Evolutionary conservation across 805 yeast genomes (phyloP).

Genomic region (Yamadazyma ubonensis): DNA sequence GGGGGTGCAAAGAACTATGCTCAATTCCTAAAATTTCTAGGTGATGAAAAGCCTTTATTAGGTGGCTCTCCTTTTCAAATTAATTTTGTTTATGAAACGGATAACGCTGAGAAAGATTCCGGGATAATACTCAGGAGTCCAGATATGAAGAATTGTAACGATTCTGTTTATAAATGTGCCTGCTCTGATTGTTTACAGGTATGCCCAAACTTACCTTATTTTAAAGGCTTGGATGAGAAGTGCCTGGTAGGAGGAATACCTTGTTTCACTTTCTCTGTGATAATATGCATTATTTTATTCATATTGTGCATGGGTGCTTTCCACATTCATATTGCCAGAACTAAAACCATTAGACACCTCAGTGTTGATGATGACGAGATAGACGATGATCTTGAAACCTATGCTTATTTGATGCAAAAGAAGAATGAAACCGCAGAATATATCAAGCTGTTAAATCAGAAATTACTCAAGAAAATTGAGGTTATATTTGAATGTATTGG

Average conservation of each 20-base stretch:
- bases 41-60: constrained; percentile 88
- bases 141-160: constrained; percentile 55
- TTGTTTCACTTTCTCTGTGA: constrained; percentile 67
- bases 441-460: background rate
- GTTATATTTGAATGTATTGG: constrained; percentile 51
- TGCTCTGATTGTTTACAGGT: constrained; percentile 85
- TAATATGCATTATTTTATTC: constrained; percentile 46
- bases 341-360: constrained; percentile 9
- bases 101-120: constrained; percentile 10
- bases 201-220: constrained; percentile 66
- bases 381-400: background rate
- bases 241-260: constrained; percentile 66
- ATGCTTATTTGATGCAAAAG: background rate
- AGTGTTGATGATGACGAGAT: background rate
- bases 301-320: constrained; percentile 43
- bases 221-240: constrained; percentile 31
- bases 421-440: constrained; percentile 3
- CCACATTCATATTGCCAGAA: constrained; percentile 30
- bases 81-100: constrained; percentile 56
- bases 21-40: constrained; percentile 80
- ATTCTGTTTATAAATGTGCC: constrained; percentile 69
- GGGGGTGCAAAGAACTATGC: constrained; percentile 86
- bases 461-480: constrained; percentile 17
- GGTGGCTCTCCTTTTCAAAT: constrained; percentile 98
- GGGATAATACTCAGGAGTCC: constrained; percentile 27